phyloP scores from a whole-genome alignment of 2,329 filamentous ascomycete species.

The Paraconiothyrium brasiliense region DNA sequence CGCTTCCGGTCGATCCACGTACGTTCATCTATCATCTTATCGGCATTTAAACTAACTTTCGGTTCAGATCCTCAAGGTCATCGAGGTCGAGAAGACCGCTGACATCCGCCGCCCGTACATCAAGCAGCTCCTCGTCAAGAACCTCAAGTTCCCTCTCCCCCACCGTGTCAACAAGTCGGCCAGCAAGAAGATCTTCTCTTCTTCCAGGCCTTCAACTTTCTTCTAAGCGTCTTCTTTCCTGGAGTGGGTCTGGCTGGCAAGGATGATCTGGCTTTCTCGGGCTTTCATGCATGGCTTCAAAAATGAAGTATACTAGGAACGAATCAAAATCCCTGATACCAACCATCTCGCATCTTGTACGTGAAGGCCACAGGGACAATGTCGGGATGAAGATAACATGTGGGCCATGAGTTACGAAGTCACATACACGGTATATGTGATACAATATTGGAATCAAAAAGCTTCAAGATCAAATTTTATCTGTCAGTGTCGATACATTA shows the following conservation, averaged over 20 bases:
- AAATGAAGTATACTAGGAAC: conserved; percentile 54
- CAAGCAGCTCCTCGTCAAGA: conserved; percentile 95
- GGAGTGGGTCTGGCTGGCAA: conserved; percentile 51
- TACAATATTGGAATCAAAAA: conserved; percentile 7
- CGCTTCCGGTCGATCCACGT: conserved; percentile 99
- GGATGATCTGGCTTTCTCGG: conserved; percentile 52
- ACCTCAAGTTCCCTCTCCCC: conserved; percentile 97
- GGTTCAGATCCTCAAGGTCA: conserved; percentile 91
- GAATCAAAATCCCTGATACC: conserved; percentile 55
- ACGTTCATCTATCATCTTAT: conserved; percentile 55
- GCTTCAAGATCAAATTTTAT: neutral
- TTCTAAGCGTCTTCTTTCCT: conserved; percentile 72
- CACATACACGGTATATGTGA: conserved; percentile 7
- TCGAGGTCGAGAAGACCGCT: conserved; percentile 93
- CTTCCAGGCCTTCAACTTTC: conserved; percentile 95
- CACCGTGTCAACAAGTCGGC: conserved; percentile 88
- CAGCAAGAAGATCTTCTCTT: conserved; percentile 91
- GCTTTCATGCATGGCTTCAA: conserved; percentile 52
- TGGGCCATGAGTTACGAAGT: conserved; percentile 11
- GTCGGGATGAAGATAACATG: conserved; percentile 2
- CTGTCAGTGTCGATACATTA: conserved; percentile 15
- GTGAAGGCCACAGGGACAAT: conserved; percentile 5
- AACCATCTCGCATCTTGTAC: conserved; percentile 14
- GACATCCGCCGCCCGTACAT: conserved; percentile 99
- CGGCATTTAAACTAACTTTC: conserved; percentile 6